Evolutionary conservation across 768 basidiomycete species (phyloP), one percentile per base, ranked within the genome.

Genomic region (Agrocybe praecox): DNA sequence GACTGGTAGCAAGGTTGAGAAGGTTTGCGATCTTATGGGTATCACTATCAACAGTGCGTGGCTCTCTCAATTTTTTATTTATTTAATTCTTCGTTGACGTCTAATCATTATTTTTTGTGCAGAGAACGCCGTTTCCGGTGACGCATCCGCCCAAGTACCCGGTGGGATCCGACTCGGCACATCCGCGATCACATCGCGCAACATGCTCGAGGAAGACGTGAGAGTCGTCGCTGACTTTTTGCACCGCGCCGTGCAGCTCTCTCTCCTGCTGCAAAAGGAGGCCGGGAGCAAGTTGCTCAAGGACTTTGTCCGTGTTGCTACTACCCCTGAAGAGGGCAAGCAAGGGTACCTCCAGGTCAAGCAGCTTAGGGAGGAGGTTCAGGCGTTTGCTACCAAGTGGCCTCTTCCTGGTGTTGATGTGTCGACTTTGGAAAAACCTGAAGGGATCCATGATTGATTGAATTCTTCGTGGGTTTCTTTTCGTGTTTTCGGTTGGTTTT

Each of bases 1-100:
- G 69, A 98, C 97, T n/a, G 97, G 97, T 49, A 92, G 89, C 80
- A 98, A 98, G 77, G 87, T 99, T 56, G 96, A 98, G 82, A 98
- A 97, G 81, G 86, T 99, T 64, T 97, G 97, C 73, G 96, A 98
- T 71, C 81, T 97, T 49, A 86, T 94, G 73, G 94, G 94, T 56
- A 97, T 98, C 71, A 98, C 96, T 29, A 94, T 98, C 76, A 94
- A 95, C 80, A 94, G 92, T 93, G 63, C 65, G 90, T 65, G 1
- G 26, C 9, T 29, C 26, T 21, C n/a, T n/a, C n/a, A n/a, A n/a
- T 52, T 5, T 55, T 26, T 2, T 22, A n/a, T 14, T 52, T 57
- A 22, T 24, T 5, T 34, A 36, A 17, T 40, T 10, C 21, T 1
- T 22, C 18, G 24, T 2, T 21, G 49, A 17, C 47, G 15, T 6